These are phyloP conservation scores for Helminthosporium solani DNA, from an alignment of 2,329 filamentous ascomycete genomes.

Conservation along the genomic window DNA sequence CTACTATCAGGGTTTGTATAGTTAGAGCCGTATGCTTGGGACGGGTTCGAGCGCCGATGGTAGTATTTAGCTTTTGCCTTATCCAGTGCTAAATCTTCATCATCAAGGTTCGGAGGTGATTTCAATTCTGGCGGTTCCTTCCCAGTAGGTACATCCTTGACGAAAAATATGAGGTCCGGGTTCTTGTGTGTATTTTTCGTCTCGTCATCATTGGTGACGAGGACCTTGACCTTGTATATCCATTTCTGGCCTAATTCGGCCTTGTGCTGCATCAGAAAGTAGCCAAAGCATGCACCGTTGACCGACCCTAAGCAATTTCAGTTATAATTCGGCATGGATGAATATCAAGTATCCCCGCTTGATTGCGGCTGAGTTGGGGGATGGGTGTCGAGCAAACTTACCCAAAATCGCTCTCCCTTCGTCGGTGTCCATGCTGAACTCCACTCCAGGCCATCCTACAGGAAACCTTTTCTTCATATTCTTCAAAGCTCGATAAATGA, in stretches of 20 bases:
- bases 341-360: too few species aligned
- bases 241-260: conserved; percentile 17
- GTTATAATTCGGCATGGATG: too few species aligned
- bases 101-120: too few species aligned
- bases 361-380: too few species aligned
- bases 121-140: not conserved
- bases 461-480: conserved; percentile 3
- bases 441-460: conserved; percentile 17
- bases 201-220: conserved; percentile 3
- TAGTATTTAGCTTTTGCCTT: too few species aligned
- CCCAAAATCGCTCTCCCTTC: conserved; percentile 21
- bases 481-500: conserved; percentile 16
- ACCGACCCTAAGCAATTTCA: conserved; percentile 10
- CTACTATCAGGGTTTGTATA: too few species aligned
- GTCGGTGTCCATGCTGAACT: conserved; percentile 12
- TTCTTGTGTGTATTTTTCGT: not conserved
- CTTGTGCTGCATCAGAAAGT: conserved; percentile 23
- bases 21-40: too few species aligned
- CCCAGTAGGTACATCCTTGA: not conserved
- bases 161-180: not conserved
- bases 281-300: conserved; percentile 22
- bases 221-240: conserved; percentile 14
- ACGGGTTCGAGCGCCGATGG: too few species aligned
- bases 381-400: too few species aligned
- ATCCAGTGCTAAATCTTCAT: too few species aligned